Conservation (phyloP, 2,329 filamentous ascomycete species). For the Ceratocystiopsis brevicomis region DNA sequence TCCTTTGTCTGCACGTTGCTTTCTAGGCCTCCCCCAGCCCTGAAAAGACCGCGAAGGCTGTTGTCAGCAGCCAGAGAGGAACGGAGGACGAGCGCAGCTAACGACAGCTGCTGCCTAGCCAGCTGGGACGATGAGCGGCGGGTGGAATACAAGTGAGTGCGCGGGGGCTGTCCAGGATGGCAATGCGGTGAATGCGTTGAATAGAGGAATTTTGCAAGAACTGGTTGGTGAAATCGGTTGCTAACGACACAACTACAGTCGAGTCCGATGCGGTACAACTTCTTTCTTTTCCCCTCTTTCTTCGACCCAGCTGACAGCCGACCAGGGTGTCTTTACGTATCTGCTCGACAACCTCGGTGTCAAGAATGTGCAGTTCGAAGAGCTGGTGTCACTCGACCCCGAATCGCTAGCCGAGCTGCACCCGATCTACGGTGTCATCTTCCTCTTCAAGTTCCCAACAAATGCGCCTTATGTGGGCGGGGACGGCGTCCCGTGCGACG, state of each 20-base stretch:
- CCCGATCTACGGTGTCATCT: constrained; percentile 87
- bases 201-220: no score
- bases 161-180: neutral
- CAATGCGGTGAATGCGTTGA: neutral
- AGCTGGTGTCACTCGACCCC: constrained; percentile 75
- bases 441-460: constrained; percentile 92
- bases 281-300: no score
- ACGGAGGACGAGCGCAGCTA: no score
- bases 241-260: constrained; percentile 25
- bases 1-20: no score
- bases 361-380: constrained; percentile 88
- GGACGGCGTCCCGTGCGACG: constrained; percentile 55
- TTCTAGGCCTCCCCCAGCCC: no score
- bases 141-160: constrained; percentile 74
- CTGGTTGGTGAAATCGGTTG: no score
- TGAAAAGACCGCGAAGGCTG: no score
- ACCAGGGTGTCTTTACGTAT: constrained; percentile 84
- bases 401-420: constrained; percentile 51
- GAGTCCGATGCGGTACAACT: constrained; percentile 77
- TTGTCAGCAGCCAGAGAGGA: neutral
- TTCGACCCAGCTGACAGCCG: neutral
- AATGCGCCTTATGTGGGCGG: constrained; percentile 41
- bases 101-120: no score
- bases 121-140: constrained; percentile 21
- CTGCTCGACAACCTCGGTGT: constrained; percentile 83